These are phyloP conservation scores for Pelargonium australe DNA, from an alignment of 441 rosid genomes.

Conservation along the genomic window DNA sequence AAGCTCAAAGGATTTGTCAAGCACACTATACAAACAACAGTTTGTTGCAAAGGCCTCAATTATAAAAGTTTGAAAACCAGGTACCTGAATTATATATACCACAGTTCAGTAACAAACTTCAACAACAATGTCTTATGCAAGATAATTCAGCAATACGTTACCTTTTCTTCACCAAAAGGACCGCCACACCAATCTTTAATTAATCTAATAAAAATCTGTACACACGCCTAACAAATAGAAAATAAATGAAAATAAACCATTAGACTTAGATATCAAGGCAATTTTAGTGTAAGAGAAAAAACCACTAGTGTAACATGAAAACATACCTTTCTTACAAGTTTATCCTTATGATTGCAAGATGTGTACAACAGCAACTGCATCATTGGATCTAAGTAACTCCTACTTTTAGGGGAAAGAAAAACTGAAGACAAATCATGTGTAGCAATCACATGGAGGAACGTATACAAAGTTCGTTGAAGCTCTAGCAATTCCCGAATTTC, in stretches of 20 bases:
- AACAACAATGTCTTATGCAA: constrained; percentile 10
- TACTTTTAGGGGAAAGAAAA: constrained; percentile 62
- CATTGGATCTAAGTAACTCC: constrained; percentile 44
- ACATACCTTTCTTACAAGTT: constrained; percentile 65
- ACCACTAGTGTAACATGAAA: not conserved
- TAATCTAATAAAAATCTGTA: constrained; percentile 76
- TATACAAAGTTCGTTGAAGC: constrained; percentile 73
- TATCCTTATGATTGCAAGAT: constrained; percentile 74
- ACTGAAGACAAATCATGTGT: constrained; percentile 77
- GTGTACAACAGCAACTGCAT: constrained; percentile 60
- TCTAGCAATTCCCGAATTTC: constrained; percentile 82
- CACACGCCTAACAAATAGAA: constrained; percentile 51
- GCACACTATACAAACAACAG: constrained; percentile 79
- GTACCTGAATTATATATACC: constrained; percentile 45
- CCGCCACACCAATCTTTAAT: constrained; percentile 80
- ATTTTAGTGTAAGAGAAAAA: not conserved
- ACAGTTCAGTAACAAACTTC: constrained; percentile 9
- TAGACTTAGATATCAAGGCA: not conserved
- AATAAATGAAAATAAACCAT: not conserved
- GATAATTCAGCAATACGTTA: constrained; percentile 20
- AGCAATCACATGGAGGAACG: constrained; percentile 80
- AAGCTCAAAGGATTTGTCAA: constrained; percentile 81
- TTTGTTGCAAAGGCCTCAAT: constrained; percentile 61
- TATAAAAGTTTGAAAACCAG: constrained; percentile 70
- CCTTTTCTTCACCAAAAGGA: constrained; percentile 66